Percentiles rank a stretch among this genome's conserved stretches.
phyloP scores from a whole-genome alignment of 805 yeast genomes.

The Candida suzukii region DNA sequence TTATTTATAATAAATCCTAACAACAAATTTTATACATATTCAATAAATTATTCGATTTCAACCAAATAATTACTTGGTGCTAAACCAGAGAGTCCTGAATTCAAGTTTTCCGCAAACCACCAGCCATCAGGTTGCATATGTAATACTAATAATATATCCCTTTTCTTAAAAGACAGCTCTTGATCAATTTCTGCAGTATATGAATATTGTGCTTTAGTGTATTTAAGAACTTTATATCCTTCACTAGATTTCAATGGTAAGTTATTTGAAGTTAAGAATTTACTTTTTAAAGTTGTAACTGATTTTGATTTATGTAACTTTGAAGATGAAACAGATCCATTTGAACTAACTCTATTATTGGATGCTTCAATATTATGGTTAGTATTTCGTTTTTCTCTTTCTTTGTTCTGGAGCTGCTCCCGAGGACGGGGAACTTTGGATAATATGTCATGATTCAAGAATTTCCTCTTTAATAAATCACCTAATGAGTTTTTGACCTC shows the following conservation, averaged over 20 bases:
- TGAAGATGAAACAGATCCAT: slow-evolving; percentile 5
- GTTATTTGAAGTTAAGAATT: slow-evolving; percentile 16
- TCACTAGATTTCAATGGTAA: slow-evolving; percentile 43
- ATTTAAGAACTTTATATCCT: slow-evolving; percentile 46
- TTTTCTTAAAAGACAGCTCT: slow-evolving; percentile 52
- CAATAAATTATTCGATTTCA: slow-evolving; percentile 14
- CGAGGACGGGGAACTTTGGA: neutral
- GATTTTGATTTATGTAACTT: slow-evolving; percentile 21
- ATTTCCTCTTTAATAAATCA: slow-evolving; percentile 5
- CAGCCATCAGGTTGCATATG: slow-evolving; percentile 64
- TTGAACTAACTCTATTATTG: neutral
- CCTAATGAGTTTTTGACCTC: slow-evolving; percentile 1
- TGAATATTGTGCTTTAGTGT: slow-evolving; percentile 49
- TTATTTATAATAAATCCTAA: neutral
- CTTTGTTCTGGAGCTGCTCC: neutral
- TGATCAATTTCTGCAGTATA: slow-evolving; percentile 55
- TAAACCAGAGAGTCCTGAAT: slow-evolving; percentile 40
- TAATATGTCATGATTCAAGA: neutral
- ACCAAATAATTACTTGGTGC: slow-evolving; percentile 57
- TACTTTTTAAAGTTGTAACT: slow-evolving; percentile 16
- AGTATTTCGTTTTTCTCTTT: neutral
- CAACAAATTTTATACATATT: neutral
- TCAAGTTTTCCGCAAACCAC: slow-evolving; percentile 63
- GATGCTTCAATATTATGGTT: neutral
- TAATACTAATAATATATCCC: slow-evolving; percentile 45